Evolutionary conservation across 2,329 filamentous ascomycete species (phyloP), one percentile per base, ranked within the genome.

Genomic region (Alternaria hordeiaustralica): DNA sequence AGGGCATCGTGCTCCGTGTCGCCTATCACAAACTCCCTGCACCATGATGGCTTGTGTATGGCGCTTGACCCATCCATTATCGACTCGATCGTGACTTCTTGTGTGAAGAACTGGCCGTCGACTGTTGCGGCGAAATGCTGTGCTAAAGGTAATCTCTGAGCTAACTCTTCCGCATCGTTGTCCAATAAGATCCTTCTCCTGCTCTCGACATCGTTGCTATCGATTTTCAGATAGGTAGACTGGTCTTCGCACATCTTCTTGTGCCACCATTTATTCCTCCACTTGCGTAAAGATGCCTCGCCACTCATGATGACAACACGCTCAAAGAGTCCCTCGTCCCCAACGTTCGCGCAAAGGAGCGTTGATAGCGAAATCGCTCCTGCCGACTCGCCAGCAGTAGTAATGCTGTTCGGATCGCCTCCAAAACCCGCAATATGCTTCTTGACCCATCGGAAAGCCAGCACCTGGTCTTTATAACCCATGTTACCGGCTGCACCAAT

Each of bases 301-400:
- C 75, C 75, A 60, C 72, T 75, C 74, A 77, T 77, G n/a, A 77
- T 30, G 5, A 75, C 64, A 18, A 75, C 73, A 23, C 72, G 68
- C 10, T 75, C 68, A 51, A 76, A 78, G 26, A 78, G 50, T 8
- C 62, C 65, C 23, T 70, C 63, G 4, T 53, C n/a, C 6, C 70
- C 71, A n/a, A 71, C 62, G 51, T 76, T 63, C 25, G 68, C 72
- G 59, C 72, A 76, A 7, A 77, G 62, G 30, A 77, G 53, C 12
- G 71, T 74, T 15, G 71, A 74, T 44, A 77, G 45, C 7, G 69
- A 70, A 20, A 76, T 80, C 8, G 74, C 84, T 30, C 84, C 85
- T 2, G 84, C 83, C 45, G 81, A 84, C 67, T 86, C 81, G 9
- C 84, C 85, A 13, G 81, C 75, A 3, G 81, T 71, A 1, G 79